Conservation (phyloP, 768 basidiomycete species). For the Leccinum arenicola region DNA sequence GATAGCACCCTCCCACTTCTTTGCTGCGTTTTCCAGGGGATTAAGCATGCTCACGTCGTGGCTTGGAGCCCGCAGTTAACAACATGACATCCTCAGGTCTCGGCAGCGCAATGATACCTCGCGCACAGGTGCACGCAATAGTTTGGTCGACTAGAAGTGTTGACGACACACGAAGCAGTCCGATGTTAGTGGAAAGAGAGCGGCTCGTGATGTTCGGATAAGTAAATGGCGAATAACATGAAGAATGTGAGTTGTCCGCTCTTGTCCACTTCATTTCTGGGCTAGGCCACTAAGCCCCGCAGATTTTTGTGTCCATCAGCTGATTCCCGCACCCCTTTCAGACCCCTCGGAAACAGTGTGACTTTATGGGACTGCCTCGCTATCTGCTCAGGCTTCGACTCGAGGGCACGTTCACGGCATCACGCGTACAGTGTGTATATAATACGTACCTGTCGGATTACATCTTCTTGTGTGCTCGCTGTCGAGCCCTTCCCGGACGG, state of each 20-base stretch:
- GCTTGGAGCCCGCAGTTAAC: neutral
- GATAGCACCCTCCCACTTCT: neutral
- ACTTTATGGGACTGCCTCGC: neutral
- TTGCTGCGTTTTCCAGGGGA: neutral
- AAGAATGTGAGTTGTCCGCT: neutral
- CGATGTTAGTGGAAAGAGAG: neutral
- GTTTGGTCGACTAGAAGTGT: neutral
- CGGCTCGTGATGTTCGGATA: neutral
- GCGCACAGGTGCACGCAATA: neutral
- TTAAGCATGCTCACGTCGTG: neutral
- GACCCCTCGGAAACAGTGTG: constrained; percentile 4
- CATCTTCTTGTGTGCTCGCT: neutral
- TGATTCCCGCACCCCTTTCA: neutral
- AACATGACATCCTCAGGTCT: neutral
- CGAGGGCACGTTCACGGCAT: constrained; percentile 5
- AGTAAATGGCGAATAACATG: neutral
- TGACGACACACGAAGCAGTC: neutral
- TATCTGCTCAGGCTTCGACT: constrained; percentile 2
- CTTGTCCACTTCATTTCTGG: constrained; percentile 1
- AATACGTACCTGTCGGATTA: neutral
- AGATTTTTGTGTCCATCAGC: neutral
- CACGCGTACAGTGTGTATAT: constrained; percentile 3
- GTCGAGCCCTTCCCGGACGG: neutral
- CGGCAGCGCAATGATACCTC: neutral
- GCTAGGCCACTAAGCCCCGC: constrained; percentile 1